A percentile compares a stretch with the other conserved stretches of the same genome.
Conservation (phyloP, 257 asterid species). For the Solanum rostratum region DNA sequence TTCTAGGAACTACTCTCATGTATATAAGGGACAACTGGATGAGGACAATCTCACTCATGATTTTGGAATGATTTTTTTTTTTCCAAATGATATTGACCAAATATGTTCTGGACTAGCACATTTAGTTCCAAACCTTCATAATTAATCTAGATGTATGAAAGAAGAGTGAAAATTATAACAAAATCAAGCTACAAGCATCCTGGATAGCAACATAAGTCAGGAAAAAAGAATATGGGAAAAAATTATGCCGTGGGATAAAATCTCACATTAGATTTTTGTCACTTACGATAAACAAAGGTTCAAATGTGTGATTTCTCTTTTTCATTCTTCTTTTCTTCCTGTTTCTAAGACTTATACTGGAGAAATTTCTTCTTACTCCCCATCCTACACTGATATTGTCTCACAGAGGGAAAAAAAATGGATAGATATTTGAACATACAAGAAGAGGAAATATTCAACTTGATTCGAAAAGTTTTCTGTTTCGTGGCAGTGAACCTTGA, state of each 20-base stretch:
- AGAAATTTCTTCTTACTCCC: not conserved
- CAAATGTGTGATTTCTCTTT: not conserved
- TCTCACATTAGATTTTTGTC: not conserved
- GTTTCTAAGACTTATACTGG: not conserved
- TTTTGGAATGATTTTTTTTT: not conserved
- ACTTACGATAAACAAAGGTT: not conserved
- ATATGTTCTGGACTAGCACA: not conserved
- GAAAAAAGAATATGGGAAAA: not conserved
- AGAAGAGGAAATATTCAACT: not conserved
- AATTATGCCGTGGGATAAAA: not conserved
- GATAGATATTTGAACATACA: not conserved
- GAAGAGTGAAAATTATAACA: not conserved
- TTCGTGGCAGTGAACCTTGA: not conserved
- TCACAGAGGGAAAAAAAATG: not conserved
- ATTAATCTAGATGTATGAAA: not conserved
- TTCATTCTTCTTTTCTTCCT: not conserved
- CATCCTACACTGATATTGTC: not conserved
- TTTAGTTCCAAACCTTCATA: not conserved
- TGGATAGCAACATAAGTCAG: not conserved
- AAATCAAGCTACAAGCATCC: not conserved
- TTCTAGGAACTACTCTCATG: not conserved
- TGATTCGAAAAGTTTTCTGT: not conserved
- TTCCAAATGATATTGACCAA: not conserved
- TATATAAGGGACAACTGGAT: not conserved
- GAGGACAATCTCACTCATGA: not conserved